phyloP scores from a whole-genome alignment of 2,329 filamentous ascomycete genomes.

The Ophiostoma himal-ulmi region DNA sequence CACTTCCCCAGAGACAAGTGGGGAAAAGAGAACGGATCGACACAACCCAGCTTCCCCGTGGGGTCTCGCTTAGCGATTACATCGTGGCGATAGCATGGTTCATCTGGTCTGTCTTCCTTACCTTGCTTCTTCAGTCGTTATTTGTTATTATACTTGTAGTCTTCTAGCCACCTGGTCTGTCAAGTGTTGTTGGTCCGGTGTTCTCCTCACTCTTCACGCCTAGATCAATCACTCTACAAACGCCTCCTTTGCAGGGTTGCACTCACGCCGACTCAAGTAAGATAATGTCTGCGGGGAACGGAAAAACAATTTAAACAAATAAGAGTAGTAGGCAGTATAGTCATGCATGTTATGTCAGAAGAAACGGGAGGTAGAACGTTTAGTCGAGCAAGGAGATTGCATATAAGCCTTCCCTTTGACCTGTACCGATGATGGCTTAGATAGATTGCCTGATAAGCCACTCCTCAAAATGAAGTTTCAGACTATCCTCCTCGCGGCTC shows the following conservation, averaged over 20 bases:
- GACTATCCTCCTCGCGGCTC: background rate
- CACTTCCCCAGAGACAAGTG: background rate
- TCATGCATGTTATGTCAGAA: background rate
- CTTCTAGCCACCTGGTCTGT: background rate
- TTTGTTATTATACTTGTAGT: background rate
- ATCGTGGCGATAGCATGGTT: background rate
- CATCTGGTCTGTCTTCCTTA: background rate
- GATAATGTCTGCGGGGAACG: background rate
- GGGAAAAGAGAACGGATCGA: background rate
- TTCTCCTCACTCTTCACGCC: background rate
- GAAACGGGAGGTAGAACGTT: background rate
- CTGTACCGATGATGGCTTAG: background rate
- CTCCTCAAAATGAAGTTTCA: conserved; percentile 12
- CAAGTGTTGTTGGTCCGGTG: background rate
- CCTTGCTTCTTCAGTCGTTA: background rate
- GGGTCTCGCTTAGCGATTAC: conserved; percentile 1
- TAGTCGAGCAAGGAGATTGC: too few species aligned
- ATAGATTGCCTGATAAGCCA: background rate
- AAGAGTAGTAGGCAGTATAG: background rate
- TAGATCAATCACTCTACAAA: background rate
- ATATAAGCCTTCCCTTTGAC: background rate
- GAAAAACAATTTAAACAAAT: background rate
- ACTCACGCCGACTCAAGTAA: background rate
- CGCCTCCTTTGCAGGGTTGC: background rate
- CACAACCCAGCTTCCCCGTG: background rate